These are phyloP conservation scores for Sphaerulina populicola DNA, from an alignment of 2,329 filamentous ascomycete species.

Conservation along the genomic window DNA sequence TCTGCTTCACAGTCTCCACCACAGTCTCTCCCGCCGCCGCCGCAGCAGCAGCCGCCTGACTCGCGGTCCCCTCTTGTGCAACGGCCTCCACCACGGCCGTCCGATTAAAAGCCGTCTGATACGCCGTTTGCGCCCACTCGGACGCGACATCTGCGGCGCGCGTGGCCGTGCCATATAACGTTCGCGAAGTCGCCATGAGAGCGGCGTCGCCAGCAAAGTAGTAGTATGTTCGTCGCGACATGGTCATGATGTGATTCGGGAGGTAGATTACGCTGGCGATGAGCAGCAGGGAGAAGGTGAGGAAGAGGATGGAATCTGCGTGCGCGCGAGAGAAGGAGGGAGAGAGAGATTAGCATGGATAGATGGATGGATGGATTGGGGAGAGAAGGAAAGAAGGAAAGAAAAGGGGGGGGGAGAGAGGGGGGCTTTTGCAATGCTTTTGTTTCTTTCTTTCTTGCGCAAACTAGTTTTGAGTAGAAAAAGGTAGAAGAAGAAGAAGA, in stretches of 20 bases:
- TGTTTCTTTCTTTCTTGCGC: too few species aligned
- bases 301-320: slow-evolving; percentile 81
- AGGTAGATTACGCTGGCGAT: slow-evolving; percentile 88
- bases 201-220: slow-evolving; percentile 72
- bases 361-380: too few species aligned
- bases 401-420: not conserved
- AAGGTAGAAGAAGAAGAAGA: too few species aligned
- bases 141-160: slow-evolving; percentile 19
- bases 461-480: too few species aligned
- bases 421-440: too few species aligned
- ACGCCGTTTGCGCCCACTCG: slow-evolving; percentile 21
- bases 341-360: not conserved
- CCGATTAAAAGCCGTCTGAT: slow-evolving; percentile 20
- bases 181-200: slow-evolving; percentile 10
- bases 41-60: slow-evolving; percentile 2
- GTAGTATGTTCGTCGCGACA: slow-evolving; percentile 82
- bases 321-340: not conserved
- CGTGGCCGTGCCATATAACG: slow-evolving; percentile 18
- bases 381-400: not conserved
- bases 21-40: slow-evolving; percentile 6
- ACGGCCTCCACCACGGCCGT: not conserved
- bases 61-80: not conserved
- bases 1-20: slow-evolving; percentile 19
- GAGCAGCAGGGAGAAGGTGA: slow-evolving; percentile 75
- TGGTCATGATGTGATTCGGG: slow-evolving; percentile 76